A percentile compares a stretch with the other conserved stretches of the same genome.
Conservation (phyloP, 2,329 filamentous ascomycete genomes). For the Colletotrichum sp. region DNA sequence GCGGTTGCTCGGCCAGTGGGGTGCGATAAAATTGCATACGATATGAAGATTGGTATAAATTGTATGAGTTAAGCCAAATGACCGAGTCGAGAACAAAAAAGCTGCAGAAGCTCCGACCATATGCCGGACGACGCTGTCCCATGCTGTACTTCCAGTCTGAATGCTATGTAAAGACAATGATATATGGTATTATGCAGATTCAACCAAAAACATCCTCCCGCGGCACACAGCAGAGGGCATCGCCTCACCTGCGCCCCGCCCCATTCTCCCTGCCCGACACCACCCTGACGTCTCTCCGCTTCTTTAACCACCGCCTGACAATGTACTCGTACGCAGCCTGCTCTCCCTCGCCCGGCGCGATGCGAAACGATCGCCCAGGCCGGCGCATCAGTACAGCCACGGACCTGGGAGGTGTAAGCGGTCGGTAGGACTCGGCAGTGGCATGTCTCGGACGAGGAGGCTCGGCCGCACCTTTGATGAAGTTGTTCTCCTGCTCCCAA, state of each 20-base stretch:
- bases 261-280: not conserved
- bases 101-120: not conserved
- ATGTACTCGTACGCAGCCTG: not conserved
- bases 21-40: not conserved
- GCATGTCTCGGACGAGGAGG: not conserved
- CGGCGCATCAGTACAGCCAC: slow-evolving; percentile 15
- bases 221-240: not conserved
- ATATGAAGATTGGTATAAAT: not conserved
- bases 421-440: not conserved
- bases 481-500: slow-evolving; percentile 15
- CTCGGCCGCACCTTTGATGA: slow-evolving; percentile 14
- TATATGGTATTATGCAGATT: not conserved
- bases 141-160: not conserved
- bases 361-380: not conserved
- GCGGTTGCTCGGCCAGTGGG: not conserved
- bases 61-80: not conserved
- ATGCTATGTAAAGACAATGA: not conserved
- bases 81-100: not conserved
- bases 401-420: slow-evolving; percentile 17
- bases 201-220: not conserved
- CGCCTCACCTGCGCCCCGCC: not conserved
- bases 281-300: not conserved
- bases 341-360: not conserved
- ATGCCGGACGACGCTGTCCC: not conserved
- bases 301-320: not conserved